A percentile compares a stretch with the other conserved stretches of the same genome.
These are phyloP conservation scores for Penicillium sp. DNA, from an alignment of 2,329 filamentous ascomycete genomes.

Conservation along the genomic window DNA sequence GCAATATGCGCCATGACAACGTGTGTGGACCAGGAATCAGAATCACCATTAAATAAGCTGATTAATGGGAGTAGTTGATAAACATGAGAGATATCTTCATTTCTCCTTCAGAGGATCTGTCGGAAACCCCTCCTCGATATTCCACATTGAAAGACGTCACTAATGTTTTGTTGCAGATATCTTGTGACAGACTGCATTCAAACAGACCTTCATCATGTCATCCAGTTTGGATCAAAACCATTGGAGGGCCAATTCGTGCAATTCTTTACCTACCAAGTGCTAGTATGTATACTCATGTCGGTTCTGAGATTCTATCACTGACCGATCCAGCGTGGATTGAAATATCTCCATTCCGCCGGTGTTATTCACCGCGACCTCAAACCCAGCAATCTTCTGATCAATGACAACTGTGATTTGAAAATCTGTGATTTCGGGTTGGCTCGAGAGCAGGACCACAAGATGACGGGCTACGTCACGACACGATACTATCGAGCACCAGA, in stretches of 20 bases:
- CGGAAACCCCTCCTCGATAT: constrained; percentile 25
- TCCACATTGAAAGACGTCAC: neutral
- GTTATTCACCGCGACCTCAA: constrained; percentile 97
- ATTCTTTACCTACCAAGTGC: constrained; percentile 98
- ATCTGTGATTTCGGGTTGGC: constrained; percentile 99
- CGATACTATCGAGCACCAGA: constrained; percentile 98
- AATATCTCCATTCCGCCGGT: constrained; percentile 97
- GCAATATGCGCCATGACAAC: constrained; percentile 96
- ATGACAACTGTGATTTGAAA: constrained; percentile 99
- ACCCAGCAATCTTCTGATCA: constrained; percentile 97
- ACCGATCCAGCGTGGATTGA: constrained; percentile 75
- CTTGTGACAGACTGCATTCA: constrained; percentile 97
- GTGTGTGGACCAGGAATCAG: constrained; percentile 50
- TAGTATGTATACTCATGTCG: constrained; percentile 61
- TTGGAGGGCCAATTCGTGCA: constrained; percentile 99
- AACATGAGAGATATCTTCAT: constrained; percentile 99
- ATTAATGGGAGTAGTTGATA: constrained; percentile 40
- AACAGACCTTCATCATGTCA: constrained; percentile 89
- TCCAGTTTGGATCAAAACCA: constrained; percentile 74
- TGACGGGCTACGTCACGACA: constrained; percentile 98
- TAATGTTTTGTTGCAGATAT: constrained; percentile 61
- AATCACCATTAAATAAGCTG: neutral
- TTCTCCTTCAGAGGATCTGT: constrained; percentile 99
- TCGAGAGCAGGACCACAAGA: constrained; percentile 96
- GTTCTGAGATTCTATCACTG: neutral